Conservation (phyloP, 176 grass and related monocot species). For the Alloteropsis semialata region DNA sequence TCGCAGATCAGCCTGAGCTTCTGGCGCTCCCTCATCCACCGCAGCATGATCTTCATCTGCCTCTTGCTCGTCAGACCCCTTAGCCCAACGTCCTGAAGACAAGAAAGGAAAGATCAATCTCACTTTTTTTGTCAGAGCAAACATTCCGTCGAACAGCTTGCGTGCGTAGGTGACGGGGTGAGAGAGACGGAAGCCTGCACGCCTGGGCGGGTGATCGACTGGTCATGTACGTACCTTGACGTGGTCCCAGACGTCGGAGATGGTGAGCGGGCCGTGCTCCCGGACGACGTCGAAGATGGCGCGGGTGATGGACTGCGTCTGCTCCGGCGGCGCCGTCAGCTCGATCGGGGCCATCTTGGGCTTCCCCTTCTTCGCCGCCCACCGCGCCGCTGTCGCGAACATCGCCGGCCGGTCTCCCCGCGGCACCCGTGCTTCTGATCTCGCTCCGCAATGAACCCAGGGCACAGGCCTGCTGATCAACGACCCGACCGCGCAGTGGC, state of each 20-base stretch:
- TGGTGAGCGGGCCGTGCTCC: constrained; percentile 93
- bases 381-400: constrained; percentile 61
- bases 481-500: too few species aligned
- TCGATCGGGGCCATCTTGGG: constrained; percentile 95
- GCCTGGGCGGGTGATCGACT: not conserved
- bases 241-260: constrained; percentile 80
- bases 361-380: constrained; percentile 76
- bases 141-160: constrained; percentile 39
- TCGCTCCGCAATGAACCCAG: too few species aligned
- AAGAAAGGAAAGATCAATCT: not conserved
- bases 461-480: too few species aligned
- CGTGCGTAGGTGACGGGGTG: not conserved
- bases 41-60: constrained; percentile 89
- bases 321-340: constrained; percentile 66
- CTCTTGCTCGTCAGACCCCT: constrained; percentile 76
- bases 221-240: constrained; percentile 69
- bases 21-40: constrained; percentile 95
- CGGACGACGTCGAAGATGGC: constrained; percentile 82
- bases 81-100: constrained; percentile 56
- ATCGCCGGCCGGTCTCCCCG: constrained; percentile 5
- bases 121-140: not conserved
- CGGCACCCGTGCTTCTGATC: not conserved
- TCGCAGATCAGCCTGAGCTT: constrained; percentile 87
- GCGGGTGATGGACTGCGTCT: constrained; percentile 75
- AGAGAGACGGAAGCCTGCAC: not conserved